Base-by-base conservation (phyloP, 75 land plant genomes). In the Sequoiadendron giganteum region DNA sequence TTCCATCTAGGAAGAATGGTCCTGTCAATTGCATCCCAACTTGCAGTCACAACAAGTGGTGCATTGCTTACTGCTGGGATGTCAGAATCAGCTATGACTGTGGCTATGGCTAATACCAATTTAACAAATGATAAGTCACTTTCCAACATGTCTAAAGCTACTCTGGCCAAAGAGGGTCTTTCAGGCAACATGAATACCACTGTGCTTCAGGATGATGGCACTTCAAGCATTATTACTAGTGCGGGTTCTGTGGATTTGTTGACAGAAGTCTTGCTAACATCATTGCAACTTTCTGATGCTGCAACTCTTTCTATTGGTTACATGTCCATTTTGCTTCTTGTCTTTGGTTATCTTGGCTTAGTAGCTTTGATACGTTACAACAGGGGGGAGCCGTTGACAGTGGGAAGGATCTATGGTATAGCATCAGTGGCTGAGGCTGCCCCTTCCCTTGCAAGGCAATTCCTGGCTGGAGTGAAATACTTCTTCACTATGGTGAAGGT, bases 401-500 rank as follows among this genome's bases (percentile, higher is more conserved):
- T 95, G 87, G 95, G 96, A 43, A 92, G 97, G 87, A 91, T 98
- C 48, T 93, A 89, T 90, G 96, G 97, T 32, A 79, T 98, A 70
- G 90, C 92, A 85, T 93, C 98, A 11, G 89, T 96, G 88, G 95
- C 93, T 15, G 97, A 97, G 87, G 92, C 95, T 47, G 93, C 95
- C 88, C 97, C 99, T 21, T 94, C 97, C 19, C 90, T 98, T 25
- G 89, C 92, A 61, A 88, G 95, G 87, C 97, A 95, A 86, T 89
- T 97, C 82, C 68, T 97, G 76, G 94, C 95, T 58, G 95, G 93
- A 32, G 95, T 95, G 92, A 95, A 90, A 90, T 96, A 97, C 85
- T 87, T 98, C 83, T 92, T 96, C 88, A 98, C 99, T 58, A 97
- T 96, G 97, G 87, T 97, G 87, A 98, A 98, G 88, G 99, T 98